phyloP scores from a whole-genome alignment of 2,329 filamentous ascomycete genomes.

The Pseudocercospora musae region DNA sequence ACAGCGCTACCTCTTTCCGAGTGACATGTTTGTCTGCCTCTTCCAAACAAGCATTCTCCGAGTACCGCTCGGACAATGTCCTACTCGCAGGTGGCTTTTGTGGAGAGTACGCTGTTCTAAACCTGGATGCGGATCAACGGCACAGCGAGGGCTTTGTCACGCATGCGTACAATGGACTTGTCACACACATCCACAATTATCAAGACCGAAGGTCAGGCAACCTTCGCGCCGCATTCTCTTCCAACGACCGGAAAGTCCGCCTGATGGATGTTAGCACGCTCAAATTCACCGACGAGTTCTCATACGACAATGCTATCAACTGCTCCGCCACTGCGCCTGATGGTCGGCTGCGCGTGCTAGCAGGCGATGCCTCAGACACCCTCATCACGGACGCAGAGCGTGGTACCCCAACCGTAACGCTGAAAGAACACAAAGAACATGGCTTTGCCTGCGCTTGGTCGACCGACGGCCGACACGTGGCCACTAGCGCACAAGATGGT shows the following conservation, averaged over 20 bases:
- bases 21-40: slow-evolving; percentile 24
- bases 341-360: slow-evolving; percentile 66
- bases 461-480: slow-evolving; percentile 70
- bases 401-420: slow-evolving; percentile 54
- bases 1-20: slow-evolving; percentile 14
- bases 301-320: slow-evolving; percentile 64
- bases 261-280: slow-evolving; percentile 56
- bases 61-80: slow-evolving; percentile 7
- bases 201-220: slow-evolving; percentile 45
- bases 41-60: neutral
- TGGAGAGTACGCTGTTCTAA: slow-evolving; percentile 55
- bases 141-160: slow-evolving; percentile 49
- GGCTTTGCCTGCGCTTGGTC: slow-evolving; percentile 79
- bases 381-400: slow-evolving; percentile 65
- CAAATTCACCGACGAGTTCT: slow-evolving; percentile 54
- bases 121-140: slow-evolving; percentile 15
- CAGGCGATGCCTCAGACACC: slow-evolving; percentile 65
- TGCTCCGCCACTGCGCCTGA: slow-evolving; percentile 71
- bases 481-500: slow-evolving; percentile 74
- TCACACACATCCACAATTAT: slow-evolving; percentile 57
- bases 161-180: slow-evolving; percentile 52
- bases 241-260: slow-evolving; percentile 56
- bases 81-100: slow-evolving; percentile 56
- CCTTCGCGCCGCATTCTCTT: slow-evolving; percentile 54
- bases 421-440: slow-evolving; percentile 60